Percentiles rank a stretch among this genome's conserved stretches.
Evolutionary conservation across 2,329 filamentous ascomycete genomes (phyloP).

Genomic region (Ilyonectria robusta): DNA sequence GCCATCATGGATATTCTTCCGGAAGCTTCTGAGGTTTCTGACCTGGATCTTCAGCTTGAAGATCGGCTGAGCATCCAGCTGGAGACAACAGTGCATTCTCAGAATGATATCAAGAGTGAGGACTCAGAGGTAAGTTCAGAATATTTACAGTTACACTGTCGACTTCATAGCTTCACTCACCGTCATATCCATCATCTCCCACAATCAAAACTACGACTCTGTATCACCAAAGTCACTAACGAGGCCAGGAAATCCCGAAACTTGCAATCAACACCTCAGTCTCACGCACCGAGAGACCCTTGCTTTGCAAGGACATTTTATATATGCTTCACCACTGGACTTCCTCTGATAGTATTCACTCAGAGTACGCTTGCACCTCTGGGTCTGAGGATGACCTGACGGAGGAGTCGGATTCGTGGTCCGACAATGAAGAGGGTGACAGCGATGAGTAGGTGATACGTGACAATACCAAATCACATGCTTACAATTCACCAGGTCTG

Average conservation of each 20-base stretch:
- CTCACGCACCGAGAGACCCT: conserved; percentile 12
- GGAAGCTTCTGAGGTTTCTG: not conserved
- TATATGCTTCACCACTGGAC: conserved; percentile 8
- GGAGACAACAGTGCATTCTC: not conserved
- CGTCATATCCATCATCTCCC: not conserved
- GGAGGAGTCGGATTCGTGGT: conserved; percentile 39
- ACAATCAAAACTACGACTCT: not conserved
- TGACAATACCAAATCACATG: not conserved
- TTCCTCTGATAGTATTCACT: conserved; percentile 17
- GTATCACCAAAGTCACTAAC: conserved; percentile 5
- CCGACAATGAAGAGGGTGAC: conserved; percentile 42
- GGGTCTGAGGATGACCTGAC: conserved; percentile 40
- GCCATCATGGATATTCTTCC: conserved; percentile 1
- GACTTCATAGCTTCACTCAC: too few species aligned
- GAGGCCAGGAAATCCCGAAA: conserved; percentile 7
- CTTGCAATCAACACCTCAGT: not conserved
- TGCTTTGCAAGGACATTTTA: conserved; percentile 19
- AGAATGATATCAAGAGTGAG: not conserved
- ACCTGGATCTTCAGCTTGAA: conserved; percentile 1
- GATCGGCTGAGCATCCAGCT: conserved; percentile 3
- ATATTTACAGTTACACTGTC: not conserved
- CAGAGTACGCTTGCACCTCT: conserved; percentile 37
- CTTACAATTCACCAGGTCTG: conserved; percentile 30
- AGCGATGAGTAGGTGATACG: conserved; percentile 38
- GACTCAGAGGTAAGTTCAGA: conserved; percentile 1